Base-by-base conservation (phyloP, 768 basidiomycete species). In the Lactarius indigo region DNA sequence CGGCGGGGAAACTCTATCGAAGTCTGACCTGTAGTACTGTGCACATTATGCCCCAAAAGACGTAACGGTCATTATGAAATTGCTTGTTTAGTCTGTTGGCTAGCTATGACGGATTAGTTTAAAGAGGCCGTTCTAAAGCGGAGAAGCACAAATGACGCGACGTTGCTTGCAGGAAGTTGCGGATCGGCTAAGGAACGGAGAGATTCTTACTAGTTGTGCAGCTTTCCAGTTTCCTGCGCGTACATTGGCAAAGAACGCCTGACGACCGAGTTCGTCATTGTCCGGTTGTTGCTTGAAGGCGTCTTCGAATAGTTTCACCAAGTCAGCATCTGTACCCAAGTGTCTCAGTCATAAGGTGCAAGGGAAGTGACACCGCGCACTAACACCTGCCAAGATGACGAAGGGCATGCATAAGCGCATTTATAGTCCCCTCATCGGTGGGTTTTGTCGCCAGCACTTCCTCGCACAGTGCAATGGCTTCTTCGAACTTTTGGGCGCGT, bases 221-320 rank as follows among this genome's bases (percentile, higher is more conserved):
- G 87, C 84, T 75, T 93, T 94, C 93, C 93, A 94, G 70, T 90
- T 87, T 18, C 83, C 83, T 37, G 88, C 85, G 66, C 91, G 85
- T 39, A 89, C 85, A 73, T 93, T 90, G 23, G 92, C 91, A 74
- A 92, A 90, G 79, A 94, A 94, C 0, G 90, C 88, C 74, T 94
- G 92, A 28, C 84, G 83, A 26, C 88, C 92, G 10, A 93, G 85
- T 68, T 94, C 92, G 74, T 94, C 93, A 72, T 92, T 93, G 5
- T 76, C 72, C 23, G 92, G 92, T 65, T 90, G 86, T 68, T 88
- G 86, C 76, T 89, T 92, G 79, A 84, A 93, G 1, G 92, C 92
- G 58, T 91, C 87, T 68, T 94, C 93, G 72, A 90, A 94, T 89
- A 94, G 92, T 10, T 81, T 81, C 52, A 92, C 84, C 80, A 89